Base-by-base conservation (phyloP, 441 rosid genomes). In the Biscutella laevigata region DNA sequence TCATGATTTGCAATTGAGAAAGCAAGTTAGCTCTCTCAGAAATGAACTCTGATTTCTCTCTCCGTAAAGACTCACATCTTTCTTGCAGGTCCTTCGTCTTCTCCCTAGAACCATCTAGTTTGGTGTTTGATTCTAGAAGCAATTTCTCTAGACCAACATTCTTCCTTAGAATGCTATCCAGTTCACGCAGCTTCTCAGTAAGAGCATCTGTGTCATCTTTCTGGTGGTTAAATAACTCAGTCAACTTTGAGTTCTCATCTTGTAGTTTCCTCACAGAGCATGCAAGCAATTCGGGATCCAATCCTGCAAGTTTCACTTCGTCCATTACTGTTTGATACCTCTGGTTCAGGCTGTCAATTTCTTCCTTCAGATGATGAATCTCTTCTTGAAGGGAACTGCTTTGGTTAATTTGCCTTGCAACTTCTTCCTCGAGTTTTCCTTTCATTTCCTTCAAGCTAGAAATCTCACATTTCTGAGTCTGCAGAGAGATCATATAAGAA, bases 1-100 rank as follows among this genome's bases (percentile, higher is more conserved):
- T 71, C 75, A 85, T 79, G 30, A 68, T 61, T 63, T 87, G 95
- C 59, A 94, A 60, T 64, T 94, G 99, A 51, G 96, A 87, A 58
- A 89, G 88, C 49, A 94, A 44, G 53, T 72, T 61, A 9, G 87
- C 74, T 74, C 89, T 71, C 69, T 78, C 94, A 26, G 74, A 19
- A 11, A 73, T 69, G 29, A 76, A 79, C 53, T 67, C 60, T 25
- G 76, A 64, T 72, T 79, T 84, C 47, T 82, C 94, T 60, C 73
- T 74, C 67, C 61, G 80, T 53, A 89, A 74, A 74, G 79, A 71
- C 53, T 76, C 85, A 43, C 77, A 74, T 24, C 88, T 77, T 58
- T 80, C 82, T 64, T 82, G 82, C 62, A 79, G 56, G 58, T 74
- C 76, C 34, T 67, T 59, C 11, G 73, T 71, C 69, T 71, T 71